phyloP scores from a whole-genome alignment of 2,329 filamentous ascomycete genomes.

The Pseudopyrenochaeta lycopersici region DNA sequence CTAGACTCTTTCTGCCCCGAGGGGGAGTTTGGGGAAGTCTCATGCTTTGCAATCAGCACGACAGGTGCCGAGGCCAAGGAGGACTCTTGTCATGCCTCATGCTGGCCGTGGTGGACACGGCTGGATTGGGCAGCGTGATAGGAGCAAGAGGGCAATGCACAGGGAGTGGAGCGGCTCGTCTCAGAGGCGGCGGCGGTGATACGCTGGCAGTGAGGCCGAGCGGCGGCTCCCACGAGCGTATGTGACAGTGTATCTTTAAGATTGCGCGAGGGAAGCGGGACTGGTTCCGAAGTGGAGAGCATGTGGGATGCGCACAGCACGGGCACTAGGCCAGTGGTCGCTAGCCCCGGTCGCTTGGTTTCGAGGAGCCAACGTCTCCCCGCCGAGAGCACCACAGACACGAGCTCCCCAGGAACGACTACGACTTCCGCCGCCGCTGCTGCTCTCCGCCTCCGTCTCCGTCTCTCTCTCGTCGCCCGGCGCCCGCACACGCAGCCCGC shows the following conservation, averaged over 20 bases:
- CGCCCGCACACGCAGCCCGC: not conserved
- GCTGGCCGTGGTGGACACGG: not conserved
- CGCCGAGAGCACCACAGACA: not conserved
- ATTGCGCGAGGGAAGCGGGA: not conserved
- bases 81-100: not conserved
- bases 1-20: not conserved
- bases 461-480: not conserved
- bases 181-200: not conserved
- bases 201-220: not conserved
- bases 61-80: not conserved
- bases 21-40: not conserved
- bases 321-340: not conserved
- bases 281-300: not conserved
- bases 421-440: not conserved
- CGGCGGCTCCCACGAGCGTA: not conserved
- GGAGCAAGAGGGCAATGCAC: no score
- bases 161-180: not conserved
- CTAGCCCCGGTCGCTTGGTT: not conserved
- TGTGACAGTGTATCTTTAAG: not conserved
- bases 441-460: not conserved
- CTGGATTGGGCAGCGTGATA: no score
- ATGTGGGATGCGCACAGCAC: not conserved
- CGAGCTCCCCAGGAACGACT: not conserved
- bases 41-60: not conserved
- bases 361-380: not conserved